Percentiles rank a stretch among this genome's conserved stretches.
These are phyloP conservation scores for Fraxinus nigra DNA, from an alignment of 305 asterid genomes.

Conservation along the genomic window DNA sequence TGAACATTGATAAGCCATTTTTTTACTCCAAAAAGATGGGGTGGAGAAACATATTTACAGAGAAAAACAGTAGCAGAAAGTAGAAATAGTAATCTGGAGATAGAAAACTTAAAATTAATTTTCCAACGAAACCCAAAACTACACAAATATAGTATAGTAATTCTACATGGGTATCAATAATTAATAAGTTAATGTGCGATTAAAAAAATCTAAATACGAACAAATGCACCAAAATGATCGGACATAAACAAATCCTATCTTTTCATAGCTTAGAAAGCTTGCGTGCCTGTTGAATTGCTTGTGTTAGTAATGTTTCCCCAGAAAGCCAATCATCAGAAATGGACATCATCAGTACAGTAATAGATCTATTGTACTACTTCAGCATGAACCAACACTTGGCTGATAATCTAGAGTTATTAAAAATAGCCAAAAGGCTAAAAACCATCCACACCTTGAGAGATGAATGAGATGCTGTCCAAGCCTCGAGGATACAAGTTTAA, in stretches of 20 bases:
- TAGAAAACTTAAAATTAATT: not conserved
- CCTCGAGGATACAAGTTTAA: not conserved
- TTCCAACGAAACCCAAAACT: not conserved
- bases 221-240: not conserved
- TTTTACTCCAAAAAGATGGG: not conserved
- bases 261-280: not conserved
- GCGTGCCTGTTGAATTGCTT: not conserved
- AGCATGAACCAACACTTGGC: not conserved
- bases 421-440: not conserved
- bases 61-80: not conserved
- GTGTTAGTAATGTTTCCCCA: not conserved
- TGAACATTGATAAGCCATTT: not conserved
- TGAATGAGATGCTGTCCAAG: not conserved
- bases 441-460: not conserved
- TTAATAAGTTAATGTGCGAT: not conserved
- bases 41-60: not conserved
- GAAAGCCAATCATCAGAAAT: not conserved
- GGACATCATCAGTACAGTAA: not conserved
- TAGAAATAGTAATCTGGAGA: not conserved
- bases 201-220: not conserved
- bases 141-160: not conserved
- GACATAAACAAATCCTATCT: not conserved
- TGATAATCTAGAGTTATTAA: not conserved
- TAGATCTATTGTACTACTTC: not conserved
- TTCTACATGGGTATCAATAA: not conserved